These are phyloP conservation scores for Cantharellus anzutake DNA, from an alignment of 768 basidiomycete genomes.

Conservation along the genomic window DNA sequence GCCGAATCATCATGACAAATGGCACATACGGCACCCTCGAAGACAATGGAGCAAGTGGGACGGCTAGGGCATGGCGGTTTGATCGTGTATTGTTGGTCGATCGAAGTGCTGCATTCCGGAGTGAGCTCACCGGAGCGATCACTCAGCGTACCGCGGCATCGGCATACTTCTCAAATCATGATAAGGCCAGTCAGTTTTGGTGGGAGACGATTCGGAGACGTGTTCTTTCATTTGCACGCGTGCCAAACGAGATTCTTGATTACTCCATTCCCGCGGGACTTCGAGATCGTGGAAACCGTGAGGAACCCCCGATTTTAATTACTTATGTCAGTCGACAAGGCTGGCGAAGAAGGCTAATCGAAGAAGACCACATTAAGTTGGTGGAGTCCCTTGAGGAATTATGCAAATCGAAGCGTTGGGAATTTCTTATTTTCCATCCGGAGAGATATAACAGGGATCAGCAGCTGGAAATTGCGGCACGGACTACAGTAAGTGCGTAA, in stretches of 20 bases:
- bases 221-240: conserved; percentile 50
- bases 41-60: conserved; percentile 1
- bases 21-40: background rate
- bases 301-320: conserved; percentile 29
- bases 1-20: conserved; percentile 26
- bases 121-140: conserved; percentile 36
- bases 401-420: conserved; percentile 27
- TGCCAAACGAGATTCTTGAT: conserved; percentile 15
- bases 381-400: conserved; percentile 12
- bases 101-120: conserved; percentile 58
- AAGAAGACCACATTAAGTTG: conserved; percentile 13
- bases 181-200: conserved; percentile 27
- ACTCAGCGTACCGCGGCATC: conserved; percentile 58
- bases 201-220: conserved; percentile 57
- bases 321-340: conserved; percentile 57
- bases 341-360: conserved; percentile 23
- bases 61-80: conserved; percentile 35
- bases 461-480: conserved; percentile 43
- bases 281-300: background rate
- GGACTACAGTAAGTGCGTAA: conserved; percentile 42
- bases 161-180: conserved; percentile 36
- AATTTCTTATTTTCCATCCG: conserved; percentile 38
- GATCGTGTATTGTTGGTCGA: conserved; percentile 51
- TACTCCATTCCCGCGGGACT: background rate
- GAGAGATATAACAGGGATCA: conserved; percentile 57